Evolutionary conservation across 2,329 filamentous ascomycete genomes (phyloP).

Genomic region (Botrytis squamosa): DNA sequence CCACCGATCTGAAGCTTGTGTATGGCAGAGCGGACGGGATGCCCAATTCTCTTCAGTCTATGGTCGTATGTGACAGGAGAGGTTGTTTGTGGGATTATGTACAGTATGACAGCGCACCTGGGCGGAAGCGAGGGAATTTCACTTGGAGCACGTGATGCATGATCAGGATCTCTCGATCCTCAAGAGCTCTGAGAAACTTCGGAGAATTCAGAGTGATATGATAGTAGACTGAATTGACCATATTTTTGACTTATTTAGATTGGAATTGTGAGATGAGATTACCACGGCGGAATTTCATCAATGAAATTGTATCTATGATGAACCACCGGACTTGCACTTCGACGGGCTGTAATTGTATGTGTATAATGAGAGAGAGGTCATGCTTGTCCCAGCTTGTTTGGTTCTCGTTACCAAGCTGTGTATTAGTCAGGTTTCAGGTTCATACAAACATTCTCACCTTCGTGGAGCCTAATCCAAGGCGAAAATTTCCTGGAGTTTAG

Average conservation of each 20-base stretch:
- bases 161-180: neutral
- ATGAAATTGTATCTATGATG: neutral
- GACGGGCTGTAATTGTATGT: neutral
- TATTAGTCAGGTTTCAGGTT: neutral
- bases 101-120: accelerated
- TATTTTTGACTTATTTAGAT: neutral
- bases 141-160: neutral
- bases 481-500: neutral
- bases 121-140: neutral
- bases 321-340: neutral
- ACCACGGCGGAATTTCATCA: neutral
- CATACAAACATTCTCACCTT: neutral
- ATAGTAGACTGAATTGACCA: neutral
- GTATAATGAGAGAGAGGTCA: accelerated
- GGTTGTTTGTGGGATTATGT: neutral
- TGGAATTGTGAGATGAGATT: neutral
- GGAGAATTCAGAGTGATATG: neutral
- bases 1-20: neutral
- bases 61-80: neutral
- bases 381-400: neutral
- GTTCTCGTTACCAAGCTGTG: neutral
- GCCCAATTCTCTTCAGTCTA: neutral
- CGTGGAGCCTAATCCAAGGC: neutral
- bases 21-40: neutral
- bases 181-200: neutral